Conservation (phyloP, 495 filamentous ascomycete species). For the Parathielavia hyrcaniae region DNA sequence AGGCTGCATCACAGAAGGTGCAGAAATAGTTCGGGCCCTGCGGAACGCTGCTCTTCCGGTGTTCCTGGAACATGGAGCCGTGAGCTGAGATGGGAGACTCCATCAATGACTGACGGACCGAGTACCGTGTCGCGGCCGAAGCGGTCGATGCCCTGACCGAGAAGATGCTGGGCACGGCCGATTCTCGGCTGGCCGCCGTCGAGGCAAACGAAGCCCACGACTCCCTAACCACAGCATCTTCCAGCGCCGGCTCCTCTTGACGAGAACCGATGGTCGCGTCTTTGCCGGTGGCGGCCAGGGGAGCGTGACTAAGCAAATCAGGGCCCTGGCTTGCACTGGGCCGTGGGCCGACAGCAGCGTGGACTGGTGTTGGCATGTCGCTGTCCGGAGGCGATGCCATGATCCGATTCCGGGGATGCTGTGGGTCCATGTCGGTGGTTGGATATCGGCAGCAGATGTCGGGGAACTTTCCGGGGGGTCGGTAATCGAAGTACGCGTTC, state of each 20-base stretch:
- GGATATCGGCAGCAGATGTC: neutral
- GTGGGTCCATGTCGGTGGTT: neutral
- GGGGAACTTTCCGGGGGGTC: neutral
- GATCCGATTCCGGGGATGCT: neutral
- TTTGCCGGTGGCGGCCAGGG: neutral
- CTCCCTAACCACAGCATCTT: slow-evolving; percentile 2
- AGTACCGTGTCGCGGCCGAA: slow-evolving; percentile 18
- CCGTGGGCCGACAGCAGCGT: neutral
- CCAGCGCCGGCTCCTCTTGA: neutral
- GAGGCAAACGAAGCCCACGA: slow-evolving; percentile 21
- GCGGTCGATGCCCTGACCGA: slow-evolving; percentile 17
- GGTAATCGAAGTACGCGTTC: neutral
- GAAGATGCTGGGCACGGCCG: slow-evolving; percentile 25
- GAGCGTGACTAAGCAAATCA: neutral
- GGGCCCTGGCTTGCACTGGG: neutral
- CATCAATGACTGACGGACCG: slow-evolving; percentile 17
- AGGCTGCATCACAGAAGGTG: slow-evolving; percentile 26
- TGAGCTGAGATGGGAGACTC: slow-evolving; percentile 22
- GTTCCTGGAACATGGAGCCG: slow-evolving; percentile 16
- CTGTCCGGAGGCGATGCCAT: neutral
- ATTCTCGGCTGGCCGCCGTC: slow-evolving; percentile 17
- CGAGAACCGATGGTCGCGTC: neutral
- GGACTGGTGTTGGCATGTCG: neutral
- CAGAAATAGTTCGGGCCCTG: slow-evolving; percentile 16
- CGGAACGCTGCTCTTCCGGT: slow-evolving; percentile 16